A percentile compares a stretch with the other conserved stretches of the same genome.
phyloP scores from a whole-genome alignment of 2,329 filamentous ascomycete genomes.

The Drechslerella coelobrocha region DNA sequence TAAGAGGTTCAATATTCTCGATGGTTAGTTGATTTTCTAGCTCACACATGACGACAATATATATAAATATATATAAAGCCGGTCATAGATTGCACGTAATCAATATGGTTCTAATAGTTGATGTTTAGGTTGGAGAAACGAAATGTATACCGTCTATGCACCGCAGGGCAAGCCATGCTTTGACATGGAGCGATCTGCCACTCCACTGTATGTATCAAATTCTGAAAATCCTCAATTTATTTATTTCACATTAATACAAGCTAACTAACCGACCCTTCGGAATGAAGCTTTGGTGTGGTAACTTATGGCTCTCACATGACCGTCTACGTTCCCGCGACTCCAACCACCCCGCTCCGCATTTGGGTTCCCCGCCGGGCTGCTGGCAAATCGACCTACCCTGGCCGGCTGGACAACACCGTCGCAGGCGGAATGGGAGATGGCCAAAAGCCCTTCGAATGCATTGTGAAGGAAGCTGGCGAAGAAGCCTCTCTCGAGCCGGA shows the following conservation, averaged over 20 bases:
- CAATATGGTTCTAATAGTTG: conserved; percentile 60
- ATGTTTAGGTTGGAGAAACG: conserved; percentile 74
- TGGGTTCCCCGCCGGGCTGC: conserved; percentile 82
- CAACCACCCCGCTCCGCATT: conserved; percentile 67
- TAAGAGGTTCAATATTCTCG: conserved; percentile 70
- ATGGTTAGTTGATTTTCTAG: conserved; percentile 18
- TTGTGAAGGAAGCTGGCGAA: conserved; percentile 85
- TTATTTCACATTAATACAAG: background rate
- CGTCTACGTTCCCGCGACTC: conserved; percentile 68
- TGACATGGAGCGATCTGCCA: conserved; percentile 77
- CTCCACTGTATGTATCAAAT: conserved; percentile 76
- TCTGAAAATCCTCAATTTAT: background rate
- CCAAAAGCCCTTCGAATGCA: conserved; percentile 78
- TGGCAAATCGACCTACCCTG: conserved; percentile 83
- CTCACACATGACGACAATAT: background rate
- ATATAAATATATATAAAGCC: background rate
- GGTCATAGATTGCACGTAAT: background rate
- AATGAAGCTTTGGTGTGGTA: conserved; percentile 39
- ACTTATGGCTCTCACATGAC: conserved; percentile 68
- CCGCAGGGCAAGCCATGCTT: conserved; percentile 69
- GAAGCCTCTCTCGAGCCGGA: conserved; percentile 80
- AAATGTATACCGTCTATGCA: conserved; percentile 79
- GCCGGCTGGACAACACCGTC: conserved; percentile 95
- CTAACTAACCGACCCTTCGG: background rate
- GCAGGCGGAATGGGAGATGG: conserved; percentile 83